These are phyloP conservation scores for Penicillium italicum DNA, from an alignment of 2,329 filamentous ascomycete species.

Conservation along the genomic window DNA sequence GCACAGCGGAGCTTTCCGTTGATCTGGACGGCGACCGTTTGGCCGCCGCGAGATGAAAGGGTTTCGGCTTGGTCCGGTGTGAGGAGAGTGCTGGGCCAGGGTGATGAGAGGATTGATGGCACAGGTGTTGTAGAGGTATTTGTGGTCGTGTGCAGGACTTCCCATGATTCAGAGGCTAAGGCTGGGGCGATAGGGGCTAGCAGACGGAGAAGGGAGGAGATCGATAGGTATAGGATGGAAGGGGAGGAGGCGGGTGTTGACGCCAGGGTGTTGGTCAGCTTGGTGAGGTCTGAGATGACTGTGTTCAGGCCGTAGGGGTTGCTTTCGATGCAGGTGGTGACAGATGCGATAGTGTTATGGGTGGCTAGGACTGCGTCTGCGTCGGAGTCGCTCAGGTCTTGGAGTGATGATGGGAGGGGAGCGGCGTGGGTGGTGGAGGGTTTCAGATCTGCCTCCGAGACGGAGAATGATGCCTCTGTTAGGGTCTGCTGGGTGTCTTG, in stretches of 20 bases:
- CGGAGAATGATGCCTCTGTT: constrained; percentile 17
- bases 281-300: constrained; percentile 76
- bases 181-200: constrained; percentile 77
- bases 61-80: constrained; percentile 38
- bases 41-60: constrained; percentile 50
- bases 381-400: constrained; percentile 35
- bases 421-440: constrained; percentile 21
- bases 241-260: constrained; percentile 45
- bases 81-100: constrained; percentile 57
- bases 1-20: constrained; percentile 74
- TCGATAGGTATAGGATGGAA: constrained; percentile 43
- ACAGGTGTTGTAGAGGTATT: constrained; percentile 10
- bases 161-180: constrained; percentile 78
- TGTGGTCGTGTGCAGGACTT: constrained; percentile 46
- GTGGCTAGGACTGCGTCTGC: constrained; percentile 59
- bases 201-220: constrained; percentile 62
- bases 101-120: constrained; percentile 43
- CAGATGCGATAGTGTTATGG: constrained; percentile 63
- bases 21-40: constrained; percentile 63
- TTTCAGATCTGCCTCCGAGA: constrained; percentile 21
- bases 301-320: constrained; percentile 78
- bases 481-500: constrained; percentile 32
- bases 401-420: constrained; percentile 27
- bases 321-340: constrained; percentile 65
- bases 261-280: constrained; percentile 67